Percentiles rank a stretch among this genome's conserved stretches.
Evolutionary conservation across 140 eudicot species (phyloP).

Genomic region (Bidens hawaiensis): DNA sequence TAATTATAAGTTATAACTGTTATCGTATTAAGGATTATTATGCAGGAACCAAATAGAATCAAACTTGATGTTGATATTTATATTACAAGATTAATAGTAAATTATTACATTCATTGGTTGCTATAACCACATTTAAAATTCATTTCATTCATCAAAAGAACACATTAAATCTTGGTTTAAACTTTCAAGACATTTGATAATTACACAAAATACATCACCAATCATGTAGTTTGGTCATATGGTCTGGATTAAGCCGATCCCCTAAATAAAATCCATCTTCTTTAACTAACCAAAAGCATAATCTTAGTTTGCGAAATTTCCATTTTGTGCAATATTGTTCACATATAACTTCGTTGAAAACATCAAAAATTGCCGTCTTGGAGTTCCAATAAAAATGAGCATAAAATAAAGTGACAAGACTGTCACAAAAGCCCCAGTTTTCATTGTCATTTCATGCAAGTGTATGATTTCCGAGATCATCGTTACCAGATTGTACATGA

Average conservation of each 20-base stretch:
- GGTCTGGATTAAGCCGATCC: neutral
- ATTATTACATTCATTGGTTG: too few relatives aligned
- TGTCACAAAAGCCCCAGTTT: slow-evolving; percentile 15
- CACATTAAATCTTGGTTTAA: too few relatives aligned
- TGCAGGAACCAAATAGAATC: too few relatives aligned
- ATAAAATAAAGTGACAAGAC: neutral
- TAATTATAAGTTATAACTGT: too few relatives aligned
- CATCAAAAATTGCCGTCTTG: slow-evolving; percentile 7
- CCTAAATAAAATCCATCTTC: slow-evolving; percentile 20
- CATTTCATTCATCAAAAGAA: too few relatives aligned
- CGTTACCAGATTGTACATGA: slow-evolving; percentile 7
- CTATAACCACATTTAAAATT: too few relatives aligned
- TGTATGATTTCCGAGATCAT: slow-evolving; percentile 5
- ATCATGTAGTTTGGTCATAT: slow-evolving; percentile 8
- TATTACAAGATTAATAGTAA: too few relatives aligned
- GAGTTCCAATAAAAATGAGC: slow-evolving; percentile 15
- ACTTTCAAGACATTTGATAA: too few relatives aligned
- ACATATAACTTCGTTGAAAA: neutral
- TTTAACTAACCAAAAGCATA: slow-evolving; percentile 9
- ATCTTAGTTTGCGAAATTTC: neutral
- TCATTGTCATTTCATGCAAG: neutral
- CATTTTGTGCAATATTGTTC: neutral
- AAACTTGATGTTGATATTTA: too few relatives aligned
- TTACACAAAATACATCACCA: slow-evolving; percentile 1
- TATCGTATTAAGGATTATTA: too few relatives aligned